Evolutionary conservation across 768 basidiomycete genomes (phyloP), one percentile per base, ranked within the genome.

Genomic region (Pleurotus tuber-regium): DNA sequence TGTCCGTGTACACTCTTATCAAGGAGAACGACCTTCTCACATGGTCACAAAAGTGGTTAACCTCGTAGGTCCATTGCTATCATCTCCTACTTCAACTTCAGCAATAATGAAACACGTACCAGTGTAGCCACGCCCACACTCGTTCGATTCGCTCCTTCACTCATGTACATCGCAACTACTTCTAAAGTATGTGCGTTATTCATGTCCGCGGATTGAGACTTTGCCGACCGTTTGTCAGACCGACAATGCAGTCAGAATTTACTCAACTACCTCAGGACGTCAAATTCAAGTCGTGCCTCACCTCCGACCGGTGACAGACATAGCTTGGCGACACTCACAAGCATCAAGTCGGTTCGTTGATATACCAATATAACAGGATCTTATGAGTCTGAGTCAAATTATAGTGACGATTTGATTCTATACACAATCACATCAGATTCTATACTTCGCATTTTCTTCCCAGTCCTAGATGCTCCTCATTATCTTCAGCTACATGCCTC

Each of bases 371-470:
- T 28, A 41, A 23, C 23, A 6, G n/a, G n/a, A n/a, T n/a, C n/a
- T n/a, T n/a, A n/a, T n/a, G n/a, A n/a, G n/a, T 50, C 33, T 38
- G 9, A 42, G 18, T 21, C 16, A 29, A 12, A 21, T 52, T 29
- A 3, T 56, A 90, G 89, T 35, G 84, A 87, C 60, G 88, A 91
- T 62, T 72, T 86, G 2, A 82, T 87, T 50, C 73, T 96, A 2
- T 94, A 89, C 63, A 93, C 92, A 29, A 78, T 90, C 54, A 92
- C 94, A 11, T 80, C 83, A 21, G 89, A 94, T 59, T 81, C 89
- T 1, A 87, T 86, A 4, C 65, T 96, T 29, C 84, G 94, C 19
- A 83, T 97, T 60, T 95, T 91, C 66, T 71, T 89, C 28, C 91
- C 94, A 4, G 90, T 97, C 10, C 70, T 97, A 39, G 94, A 97